phyloP scores from a whole-genome alignment of 1,284 basidiomycete genomes.

The Apiotrichum veenhuisii region DNA sequence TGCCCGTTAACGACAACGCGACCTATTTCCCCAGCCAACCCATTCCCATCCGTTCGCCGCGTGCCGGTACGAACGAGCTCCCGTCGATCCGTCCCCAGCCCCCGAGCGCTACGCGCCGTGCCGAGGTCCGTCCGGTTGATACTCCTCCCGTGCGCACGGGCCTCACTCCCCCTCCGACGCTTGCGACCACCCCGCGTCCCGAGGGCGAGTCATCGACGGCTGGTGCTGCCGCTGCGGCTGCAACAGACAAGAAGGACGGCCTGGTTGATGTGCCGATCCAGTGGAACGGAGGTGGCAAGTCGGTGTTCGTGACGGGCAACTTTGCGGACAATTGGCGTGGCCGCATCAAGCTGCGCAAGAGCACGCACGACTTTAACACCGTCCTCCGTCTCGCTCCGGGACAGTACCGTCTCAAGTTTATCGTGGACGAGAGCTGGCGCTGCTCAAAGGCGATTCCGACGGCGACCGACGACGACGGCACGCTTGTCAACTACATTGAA shows the following conservation, averaged over 20 bases:
- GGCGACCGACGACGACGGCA: constrained; percentile 91
- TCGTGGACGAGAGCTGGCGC: constrained; percentile 88
- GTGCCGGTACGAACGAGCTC: constrained; percentile 4
- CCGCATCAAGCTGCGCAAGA: constrained; percentile 53
- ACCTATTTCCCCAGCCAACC: constrained; percentile 22
- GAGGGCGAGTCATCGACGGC: constrained; percentile 4
- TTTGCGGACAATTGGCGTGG: constrained; percentile 58
- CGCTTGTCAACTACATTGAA: constrained; percentile 89
- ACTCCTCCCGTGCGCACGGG: constrained; percentile 21
- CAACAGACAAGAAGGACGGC: constrained; percentile 28
- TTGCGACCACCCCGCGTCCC: constrained; percentile 30
- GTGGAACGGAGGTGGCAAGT: constrained; percentile 51
- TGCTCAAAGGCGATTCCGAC: constrained; percentile 72
- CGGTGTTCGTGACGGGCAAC: constrained; percentile 58
- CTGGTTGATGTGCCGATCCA: constrained; percentile 43
- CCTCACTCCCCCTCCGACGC: constrained; percentile 28
- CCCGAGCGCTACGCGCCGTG: constrained; percentile 8
- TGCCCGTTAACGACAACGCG: constrained; percentile 20
- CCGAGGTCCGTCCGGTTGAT: constrained; percentile 17
- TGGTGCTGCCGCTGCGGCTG: neutral
- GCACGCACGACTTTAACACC: constrained; percentile 52
- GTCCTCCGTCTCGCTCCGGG: constrained; percentile 69
- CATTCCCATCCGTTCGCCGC: constrained; percentile 20
- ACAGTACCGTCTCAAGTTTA: constrained; percentile 92
- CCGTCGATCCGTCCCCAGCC: constrained; percentile 6